These are phyloP conservation scores for Psilocybe cyanescens DNA, from an alignment of 768 basidiomycete genomes.

Conservation along the genomic window DNA sequence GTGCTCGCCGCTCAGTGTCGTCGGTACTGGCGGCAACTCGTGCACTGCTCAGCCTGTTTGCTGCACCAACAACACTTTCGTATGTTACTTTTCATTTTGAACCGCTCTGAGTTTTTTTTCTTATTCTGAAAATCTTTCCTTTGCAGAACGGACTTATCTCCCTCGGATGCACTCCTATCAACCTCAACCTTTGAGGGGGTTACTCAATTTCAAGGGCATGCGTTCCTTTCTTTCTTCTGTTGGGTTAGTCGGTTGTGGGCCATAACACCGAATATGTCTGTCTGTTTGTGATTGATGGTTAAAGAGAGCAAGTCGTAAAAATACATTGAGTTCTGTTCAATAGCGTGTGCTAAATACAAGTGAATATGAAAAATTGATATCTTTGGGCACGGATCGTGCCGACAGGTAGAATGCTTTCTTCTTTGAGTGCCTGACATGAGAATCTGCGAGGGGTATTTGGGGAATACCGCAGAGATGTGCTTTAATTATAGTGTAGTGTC, in stretches of 20 bases:
- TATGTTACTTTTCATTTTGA: conserved; percentile 22
- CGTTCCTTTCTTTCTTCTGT: neutral
- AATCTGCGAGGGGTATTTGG: too few species aligned
- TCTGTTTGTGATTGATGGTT: too few species aligned
- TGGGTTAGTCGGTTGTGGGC: neutral
- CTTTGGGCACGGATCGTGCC: neutral
- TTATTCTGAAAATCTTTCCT: neutral
- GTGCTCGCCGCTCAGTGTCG: conserved; percentile 34
- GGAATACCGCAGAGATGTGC: too few species aligned
- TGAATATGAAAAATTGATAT: neutral
- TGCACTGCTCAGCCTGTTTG: conserved; percentile 38
- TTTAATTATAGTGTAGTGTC: too few species aligned
- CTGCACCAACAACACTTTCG: conserved; percentile 40
- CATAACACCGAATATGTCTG: too few species aligned
- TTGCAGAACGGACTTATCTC: conserved; percentile 36
- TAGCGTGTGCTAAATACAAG: neutral
- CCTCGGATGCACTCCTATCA: conserved; percentile 41
- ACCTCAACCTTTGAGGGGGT: conserved; percentile 30
- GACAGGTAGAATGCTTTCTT: neutral
- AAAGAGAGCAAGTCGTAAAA: too few species aligned
- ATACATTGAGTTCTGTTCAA: neutral
- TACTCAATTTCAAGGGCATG: neutral
- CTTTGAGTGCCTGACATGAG: too few species aligned
- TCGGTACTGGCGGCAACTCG: conserved; percentile 29
- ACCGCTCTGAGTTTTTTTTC: neutral